Conservation (phyloP, 306 rosid species). For the Comarum palustre region DNA sequence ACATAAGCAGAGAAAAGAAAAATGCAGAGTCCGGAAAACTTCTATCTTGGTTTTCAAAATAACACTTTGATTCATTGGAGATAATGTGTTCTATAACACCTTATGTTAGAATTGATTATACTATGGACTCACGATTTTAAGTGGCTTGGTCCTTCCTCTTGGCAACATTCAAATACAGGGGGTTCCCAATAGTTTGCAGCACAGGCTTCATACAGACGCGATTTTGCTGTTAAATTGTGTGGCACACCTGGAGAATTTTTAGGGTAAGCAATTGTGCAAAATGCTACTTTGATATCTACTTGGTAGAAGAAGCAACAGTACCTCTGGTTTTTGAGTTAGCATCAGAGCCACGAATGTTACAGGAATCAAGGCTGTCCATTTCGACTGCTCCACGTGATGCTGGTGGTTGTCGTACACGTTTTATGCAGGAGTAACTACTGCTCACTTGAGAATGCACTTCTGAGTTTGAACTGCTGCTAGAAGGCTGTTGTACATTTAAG, state of each 20-base stretch:
- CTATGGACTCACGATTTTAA: constrained; percentile 40
- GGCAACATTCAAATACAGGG: constrained; percentile 67
- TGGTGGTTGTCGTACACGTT: constrained; percentile 21
- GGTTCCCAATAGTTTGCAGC: constrained; percentile 58
- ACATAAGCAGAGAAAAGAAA: not conserved
- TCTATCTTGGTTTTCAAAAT: not conserved
- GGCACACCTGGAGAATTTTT: constrained; percentile 34
- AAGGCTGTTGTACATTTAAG: constrained; percentile 24
- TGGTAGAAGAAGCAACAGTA: constrained; percentile 20
- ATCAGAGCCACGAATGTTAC: constrained; percentile 28
- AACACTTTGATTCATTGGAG: not conserved
- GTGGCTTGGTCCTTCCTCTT: constrained; percentile 81
- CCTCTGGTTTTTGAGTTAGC: constrained; percentile 39
- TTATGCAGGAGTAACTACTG: constrained; percentile 18
- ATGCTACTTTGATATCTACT: constrained; percentile 13
- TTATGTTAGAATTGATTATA: not conserved
- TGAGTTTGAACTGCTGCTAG: constrained; percentile 23
- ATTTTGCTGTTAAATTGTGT: constrained; percentile 43
- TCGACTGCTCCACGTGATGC: constrained; percentile 16
- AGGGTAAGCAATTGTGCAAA: constrained; percentile 11
- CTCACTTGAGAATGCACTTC: constrained; percentile 19
- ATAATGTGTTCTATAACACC: not conserved
- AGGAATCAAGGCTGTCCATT: constrained; percentile 11
- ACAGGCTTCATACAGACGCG: constrained; percentile 68
- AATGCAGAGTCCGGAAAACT: not conserved